Base-by-base conservation (phyloP, 2,329 filamentous ascomycete species). In the Cercospora sesami region DNA sequence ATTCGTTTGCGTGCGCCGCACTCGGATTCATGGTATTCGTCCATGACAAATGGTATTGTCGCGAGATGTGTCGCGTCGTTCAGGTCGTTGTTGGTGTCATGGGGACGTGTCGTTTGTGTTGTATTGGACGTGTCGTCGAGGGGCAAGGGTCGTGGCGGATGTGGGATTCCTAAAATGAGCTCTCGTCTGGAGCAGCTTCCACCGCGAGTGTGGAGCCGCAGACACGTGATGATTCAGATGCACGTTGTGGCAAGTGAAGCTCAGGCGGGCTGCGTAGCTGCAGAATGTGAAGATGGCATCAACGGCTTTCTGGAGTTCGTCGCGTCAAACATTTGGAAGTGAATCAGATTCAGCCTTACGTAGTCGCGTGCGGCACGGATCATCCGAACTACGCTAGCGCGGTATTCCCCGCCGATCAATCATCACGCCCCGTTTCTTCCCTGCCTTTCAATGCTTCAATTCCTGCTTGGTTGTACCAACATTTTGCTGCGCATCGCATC, bases 1-100 rank as follows among this genome's bases (percentile, higher is more conserved):
- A 71, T 65, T 55, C 72, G 68, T 65, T 74, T 74, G 51, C 72
- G 72, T 59, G 72, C 70, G 42, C 69, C 68, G 59, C 71, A 70
- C 21, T 73, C 71, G 4, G 67, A 64, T 16, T 63, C 68, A 16
- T 63, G 55, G 39, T 68, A 65, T 36, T 63, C 55, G 42, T 64
- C 68, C 61, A 71, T 69, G 67, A 60, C 60, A 21, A 68, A 64
- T 66, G 23, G 65, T 73, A 18, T 28, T 33, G 33, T 23, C n/a
- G 18, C 62, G 31, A n/a, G 23, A 31, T 18, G 23, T 28, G 16
- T 18, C 31, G 36, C 21, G 23, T 45, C 16, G 62, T 31, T 57
- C 57, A 59, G 21, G 51, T 45, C 36, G 62, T 42, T 26, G 18
- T 39, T 26, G 23, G 9, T 42, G 23, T 21, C 60, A 62, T 62